phyloP scores from a whole-genome alignment of 225 moss, liverwort and hornwort species.

The Physcomitrium patens region DNA sequence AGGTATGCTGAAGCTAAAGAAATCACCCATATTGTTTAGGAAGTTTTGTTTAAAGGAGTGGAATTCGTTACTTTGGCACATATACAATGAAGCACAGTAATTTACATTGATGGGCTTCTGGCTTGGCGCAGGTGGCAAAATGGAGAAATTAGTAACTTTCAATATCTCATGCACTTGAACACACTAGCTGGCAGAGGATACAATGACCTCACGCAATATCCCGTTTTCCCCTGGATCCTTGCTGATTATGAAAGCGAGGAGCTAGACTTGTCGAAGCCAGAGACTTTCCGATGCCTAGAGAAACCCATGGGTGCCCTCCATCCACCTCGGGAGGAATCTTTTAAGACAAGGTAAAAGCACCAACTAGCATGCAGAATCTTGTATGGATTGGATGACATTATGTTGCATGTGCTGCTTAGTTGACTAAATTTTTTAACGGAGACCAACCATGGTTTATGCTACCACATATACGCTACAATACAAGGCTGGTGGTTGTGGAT shows the following conservation, averaged over 20 bases:
- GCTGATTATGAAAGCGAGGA: slow-evolving; percentile 93
- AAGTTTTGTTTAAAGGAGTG: not conserved
- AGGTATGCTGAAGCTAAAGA: slow-evolving; percentile 42
- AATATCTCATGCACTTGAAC: slow-evolving; percentile 98
- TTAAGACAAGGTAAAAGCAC: slow-evolving; percentile 73
- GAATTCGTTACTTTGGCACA: slow-evolving; percentile 10
- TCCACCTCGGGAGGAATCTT: slow-evolving; percentile 83
- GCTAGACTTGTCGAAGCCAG: slow-evolving; percentile 77
- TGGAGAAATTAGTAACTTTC: slow-evolving; percentile 99
- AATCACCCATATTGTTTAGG: not conserved
- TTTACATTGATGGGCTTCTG: slow-evolving; percentile 16
- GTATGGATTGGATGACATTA: not conserved
- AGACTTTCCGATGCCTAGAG: slow-evolving; percentile 80
- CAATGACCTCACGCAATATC: slow-evolving; percentile 97
- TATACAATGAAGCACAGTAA: not conserved
- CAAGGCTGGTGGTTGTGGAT: too few species aligned
- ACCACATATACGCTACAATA: too few species aligned
- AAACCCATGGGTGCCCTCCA: slow-evolving; percentile 98
- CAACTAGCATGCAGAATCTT: not conserved
- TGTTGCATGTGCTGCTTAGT: not conserved
- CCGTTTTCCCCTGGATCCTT: slow-evolving; percentile 98
- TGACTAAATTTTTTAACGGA: not conserved
- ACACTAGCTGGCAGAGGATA: slow-evolving; percentile 97
- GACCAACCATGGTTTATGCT: too few species aligned
- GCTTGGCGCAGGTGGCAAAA: slow-evolving; percentile 78